These are phyloP conservation scores for Clathrospora elynae DNA, from an alignment of 2,329 filamentous ascomycete genomes.

Conservation along the genomic window DNA sequence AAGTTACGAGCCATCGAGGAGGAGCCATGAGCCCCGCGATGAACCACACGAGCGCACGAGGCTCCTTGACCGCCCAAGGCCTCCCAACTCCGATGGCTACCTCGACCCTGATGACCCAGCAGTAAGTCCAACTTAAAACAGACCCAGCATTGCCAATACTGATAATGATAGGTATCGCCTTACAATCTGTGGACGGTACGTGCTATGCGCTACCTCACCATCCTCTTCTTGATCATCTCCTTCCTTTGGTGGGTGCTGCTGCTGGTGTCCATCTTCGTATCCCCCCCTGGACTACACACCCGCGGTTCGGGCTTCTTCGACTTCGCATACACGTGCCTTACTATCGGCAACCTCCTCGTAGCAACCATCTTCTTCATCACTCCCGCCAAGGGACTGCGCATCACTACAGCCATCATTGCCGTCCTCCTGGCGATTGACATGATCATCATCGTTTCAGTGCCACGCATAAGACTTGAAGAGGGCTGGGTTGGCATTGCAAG, in stretches of 20 bases:
- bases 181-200: slow-evolving; percentile 96
- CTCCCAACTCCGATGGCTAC: slow-evolving; percentile 67
- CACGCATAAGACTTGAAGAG: slow-evolving; percentile 78
- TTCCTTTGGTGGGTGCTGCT: slow-evolving; percentile 93
- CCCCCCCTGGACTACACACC: slow-evolving; percentile 81
- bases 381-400: slow-evolving; percentile 77
- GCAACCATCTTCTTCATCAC: slow-evolving; percentile 85
- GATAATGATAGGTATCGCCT: slow-evolving; percentile 66
- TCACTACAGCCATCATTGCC: slow-evolving; percentile 71
- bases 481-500: slow-evolving; percentile 89
- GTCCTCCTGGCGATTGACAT: slow-evolving; percentile 72
- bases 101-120: slow-evolving; percentile 81
- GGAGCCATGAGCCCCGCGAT: slow-evolving; percentile 53
- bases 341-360: slow-evolving; percentile 75
- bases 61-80: slow-evolving; percentile 64
- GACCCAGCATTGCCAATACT: slow-evolving; percentile 13
- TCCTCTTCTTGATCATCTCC: slow-evolving; percentile 74
- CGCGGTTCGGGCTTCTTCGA: slow-evolving; percentile 92
- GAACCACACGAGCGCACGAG: slow-evolving; percentile 66
- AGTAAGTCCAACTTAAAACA: slow-evolving; percentile 57
- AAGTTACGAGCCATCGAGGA: slow-evolving; percentile 36
- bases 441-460: slow-evolving; percentile 77
- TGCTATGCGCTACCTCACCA: slow-evolving; percentile 75
- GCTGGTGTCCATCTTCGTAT: slow-evolving; percentile 88
- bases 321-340: slow-evolving; percentile 80